Base-by-base conservation (phyloP, 345 rosid genomes). In the Ceriops zippeliana region DNA sequence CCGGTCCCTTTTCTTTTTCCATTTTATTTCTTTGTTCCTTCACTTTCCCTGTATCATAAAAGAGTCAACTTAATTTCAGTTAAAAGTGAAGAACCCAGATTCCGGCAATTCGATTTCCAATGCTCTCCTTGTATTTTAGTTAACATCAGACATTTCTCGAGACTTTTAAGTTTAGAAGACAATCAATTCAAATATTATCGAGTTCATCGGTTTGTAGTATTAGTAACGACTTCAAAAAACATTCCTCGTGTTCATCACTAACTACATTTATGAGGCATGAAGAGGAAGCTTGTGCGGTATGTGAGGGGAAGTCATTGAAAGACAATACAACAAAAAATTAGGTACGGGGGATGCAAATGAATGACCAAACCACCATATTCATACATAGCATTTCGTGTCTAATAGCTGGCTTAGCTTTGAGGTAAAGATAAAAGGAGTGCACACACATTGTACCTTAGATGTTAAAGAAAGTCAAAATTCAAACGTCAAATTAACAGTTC, bases 271-370 rank as follows among this genome's bases (percentile, higher is more conserved):
- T 38, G 46, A 16, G 46, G 46, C 56, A 66, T 34, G 34, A 3
- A 26, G 46, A 37, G 28, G 72, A 26, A 49, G 24, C 11, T 47
- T 51, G 63, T 20, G 21, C 7, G 13, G 57, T 9, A 15, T 61
- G 27, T 61, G 27, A 57, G 34, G 49, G 20, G 9, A 32, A 34
- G 59, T 56, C 59, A 10, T 9, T 3, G 27, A 54, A 54, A 15
- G 17, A 2, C 58, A 54, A 13, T 31, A 61, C 64, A 73, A 56
- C 68, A 62, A 84, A 62, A 84, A 73, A 75, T 73, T 78, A 68
- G 85, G 84, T 70, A n/a, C 26, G 58, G 35, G 58, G 59, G 28
- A 62, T 46, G 76, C 63, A 74, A 64, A 7, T 68, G 78, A 75
- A 67, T 54, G 68, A 67, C 76, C 83, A 75, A 68, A 61, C 76